Conservation (phyloP, 768 basidiomycete species). For the Rubroboletus satanas region DNA sequence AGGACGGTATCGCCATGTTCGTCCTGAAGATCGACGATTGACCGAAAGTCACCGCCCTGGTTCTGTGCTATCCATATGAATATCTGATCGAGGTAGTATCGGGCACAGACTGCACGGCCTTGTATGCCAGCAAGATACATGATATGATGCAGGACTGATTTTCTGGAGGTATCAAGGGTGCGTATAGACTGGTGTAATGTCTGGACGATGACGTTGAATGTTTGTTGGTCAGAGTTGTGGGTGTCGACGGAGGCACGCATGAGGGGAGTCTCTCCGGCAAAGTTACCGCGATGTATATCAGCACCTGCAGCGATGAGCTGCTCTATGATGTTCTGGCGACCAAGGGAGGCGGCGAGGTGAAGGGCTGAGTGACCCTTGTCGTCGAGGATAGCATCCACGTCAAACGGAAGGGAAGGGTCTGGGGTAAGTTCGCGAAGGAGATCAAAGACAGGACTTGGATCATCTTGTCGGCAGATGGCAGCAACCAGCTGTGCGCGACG, state of each 20-base stretch:
- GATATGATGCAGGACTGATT: conserved; percentile 89
- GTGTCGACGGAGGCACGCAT: conserved; percentile 90
- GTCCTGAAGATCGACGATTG: conserved; percentile 87
- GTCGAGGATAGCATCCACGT: conserved; percentile 85
- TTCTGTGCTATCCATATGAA: conserved; percentile 81
- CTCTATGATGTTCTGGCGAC: conserved; percentile 61
- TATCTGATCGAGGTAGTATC: conserved; percentile 89
- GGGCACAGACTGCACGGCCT: conserved; percentile 76
- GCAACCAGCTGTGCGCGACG: conserved; percentile 62
- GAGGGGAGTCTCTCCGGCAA: conserved; percentile 90
- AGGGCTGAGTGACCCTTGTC: conserved; percentile 93
- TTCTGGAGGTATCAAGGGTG: conserved; percentile 82
- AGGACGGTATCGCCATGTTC: conserved; percentile 94
- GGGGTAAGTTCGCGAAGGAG: conserved; percentile 62
- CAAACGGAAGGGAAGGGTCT: conserved; percentile 36
- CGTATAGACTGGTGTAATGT: conserved; percentile 71
- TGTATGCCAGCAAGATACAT: conserved; percentile 88
- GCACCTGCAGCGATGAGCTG: conserved; percentile 75
- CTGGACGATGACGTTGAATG: conserved; percentile 63
- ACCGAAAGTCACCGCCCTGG: conserved; percentile 71
- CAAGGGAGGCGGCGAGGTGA: conserved; percentile 88
- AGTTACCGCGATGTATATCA: conserved; percentile 88
- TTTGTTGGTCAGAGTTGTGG: conserved; percentile 75
- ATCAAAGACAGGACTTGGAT: conserved; percentile 58
- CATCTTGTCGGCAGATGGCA: conserved; percentile 66